phyloP scores from a whole-genome alignment of 129 eudicot species.

The Artemisia annua region DNA sequence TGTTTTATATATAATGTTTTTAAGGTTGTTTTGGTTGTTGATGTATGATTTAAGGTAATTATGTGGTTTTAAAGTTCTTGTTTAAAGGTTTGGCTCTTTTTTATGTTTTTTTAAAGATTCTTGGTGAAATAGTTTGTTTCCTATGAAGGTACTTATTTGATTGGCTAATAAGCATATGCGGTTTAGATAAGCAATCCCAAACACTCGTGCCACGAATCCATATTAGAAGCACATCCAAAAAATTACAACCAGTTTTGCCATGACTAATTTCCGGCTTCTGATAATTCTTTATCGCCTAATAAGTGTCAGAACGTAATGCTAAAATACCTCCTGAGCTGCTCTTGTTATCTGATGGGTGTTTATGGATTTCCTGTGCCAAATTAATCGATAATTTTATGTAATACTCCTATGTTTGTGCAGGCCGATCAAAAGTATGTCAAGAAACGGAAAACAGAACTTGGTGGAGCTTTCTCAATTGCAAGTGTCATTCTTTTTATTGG shows the following conservation, averaged over 20 bases:
- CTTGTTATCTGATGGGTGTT: constrained; percentile 1
- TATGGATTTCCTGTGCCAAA: neutral
- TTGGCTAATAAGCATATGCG: too few species aligned
- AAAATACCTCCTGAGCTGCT: neutral
- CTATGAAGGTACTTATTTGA: too few species aligned
- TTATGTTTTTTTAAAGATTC: too few species aligned
- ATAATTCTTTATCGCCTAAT: too few species aligned
- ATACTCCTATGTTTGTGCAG: constrained; percentile 35
- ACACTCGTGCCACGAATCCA: too few species aligned
- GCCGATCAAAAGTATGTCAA: constrained; percentile 81
- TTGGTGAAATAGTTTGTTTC: neutral
- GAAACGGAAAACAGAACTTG: constrained; percentile 96
- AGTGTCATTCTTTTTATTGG: constrained; percentile 97
- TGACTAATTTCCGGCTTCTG: too few species aligned
- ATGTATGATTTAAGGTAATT: constrained; percentile 9
- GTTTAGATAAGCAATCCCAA: too few species aligned
- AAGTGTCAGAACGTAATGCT: too few species aligned
- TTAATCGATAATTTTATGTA: neutral
- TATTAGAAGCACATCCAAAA: too few species aligned
- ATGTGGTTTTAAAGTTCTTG: constrained; percentile 6
- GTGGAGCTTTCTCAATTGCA: constrained; percentile 91
- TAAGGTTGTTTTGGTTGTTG: constrained; percentile 15
- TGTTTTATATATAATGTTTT: neutral
- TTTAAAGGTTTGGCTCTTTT: neutral
- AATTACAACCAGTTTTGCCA: too few species aligned